phyloP scores from a whole-genome alignment of 2,329 filamentous ascomycete species.

The Epichloe glyceriae region DNA sequence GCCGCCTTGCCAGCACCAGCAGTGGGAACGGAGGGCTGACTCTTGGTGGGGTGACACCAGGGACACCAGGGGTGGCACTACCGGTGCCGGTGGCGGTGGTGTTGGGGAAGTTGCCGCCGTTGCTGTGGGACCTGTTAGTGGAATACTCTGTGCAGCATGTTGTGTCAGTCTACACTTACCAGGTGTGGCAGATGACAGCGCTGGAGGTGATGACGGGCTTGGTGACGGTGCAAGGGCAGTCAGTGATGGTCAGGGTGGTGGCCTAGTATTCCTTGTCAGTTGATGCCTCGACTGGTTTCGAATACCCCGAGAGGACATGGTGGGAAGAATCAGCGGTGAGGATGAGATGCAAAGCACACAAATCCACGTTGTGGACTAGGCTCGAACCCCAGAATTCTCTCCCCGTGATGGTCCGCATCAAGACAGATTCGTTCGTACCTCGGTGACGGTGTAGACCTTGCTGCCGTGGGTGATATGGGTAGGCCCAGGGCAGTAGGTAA shows the following conservation, averaged over 20 bases:
- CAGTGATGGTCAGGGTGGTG: slow-evolving; percentile 57
- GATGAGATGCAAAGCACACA: background rate
- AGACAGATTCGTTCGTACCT: slow-evolving; percentile 26
- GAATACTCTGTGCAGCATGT: background rate
- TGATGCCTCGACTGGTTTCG: background rate
- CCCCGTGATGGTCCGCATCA: too few species aligned
- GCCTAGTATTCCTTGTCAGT: slow-evolving; percentile 25
- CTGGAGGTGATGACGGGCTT: slow-evolving; percentile 42
- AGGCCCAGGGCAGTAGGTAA: slow-evolving; percentile 59
- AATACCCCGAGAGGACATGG: background rate
- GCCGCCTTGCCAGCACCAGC: slow-evolving; percentile 44
- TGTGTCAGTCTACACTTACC: slow-evolving; percentile 24
- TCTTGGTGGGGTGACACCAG: slow-evolving; percentile 13
- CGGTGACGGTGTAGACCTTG: slow-evolving; percentile 57
- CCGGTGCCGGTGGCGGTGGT: slow-evolving; percentile 14
- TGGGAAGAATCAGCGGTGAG: background rate
- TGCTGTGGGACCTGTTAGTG: slow-evolving; percentile 8
- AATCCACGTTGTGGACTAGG: background rate
- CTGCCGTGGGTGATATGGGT: slow-evolving; percentile 50
- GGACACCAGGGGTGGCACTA: background rate
- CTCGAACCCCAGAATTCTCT: too few species aligned
- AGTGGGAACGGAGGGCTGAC: slow-evolving; percentile 27
- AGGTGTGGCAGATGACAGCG: slow-evolving; percentile 39
- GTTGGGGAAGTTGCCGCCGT: slow-evolving; percentile 14
- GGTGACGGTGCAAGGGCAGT: slow-evolving; percentile 59